Base-by-base conservation (phyloP, 179 eudicot genomes). In the Silene vulgaris region DNA sequence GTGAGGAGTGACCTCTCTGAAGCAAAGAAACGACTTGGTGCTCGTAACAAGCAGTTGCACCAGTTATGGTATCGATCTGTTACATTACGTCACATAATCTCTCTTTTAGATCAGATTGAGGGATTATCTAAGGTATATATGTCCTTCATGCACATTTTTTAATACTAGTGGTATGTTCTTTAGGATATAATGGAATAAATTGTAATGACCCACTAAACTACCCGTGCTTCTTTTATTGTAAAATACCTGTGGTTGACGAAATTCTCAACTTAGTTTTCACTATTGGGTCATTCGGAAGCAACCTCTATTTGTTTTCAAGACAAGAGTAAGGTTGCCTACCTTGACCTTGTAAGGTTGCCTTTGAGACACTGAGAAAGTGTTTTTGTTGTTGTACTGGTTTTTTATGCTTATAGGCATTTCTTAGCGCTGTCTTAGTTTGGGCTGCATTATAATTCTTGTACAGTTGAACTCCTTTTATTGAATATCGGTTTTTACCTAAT, bases 41-140 rank as follows among this genome's bases (percentile, higher is more conserved):
- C 96, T 66, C 91, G 96, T 76, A 96, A 90, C 84, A 93, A 88
- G 86, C 99, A 96, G 85, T 84, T 96, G 86, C 97, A 96, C 80
- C 99, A 96, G 84, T 82, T 96, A 67, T 93, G 98, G 97, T 96
- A 91, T 82, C 91, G 99, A 32, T 96, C 99, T 7, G 97, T 96
- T 76, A 96, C 99, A 64, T 81, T 96, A 82, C 93, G 99, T 11
- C 97, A 96, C 79, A 93, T 96, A 77, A 96, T 96, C 74, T 83
- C 99, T 69, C 86, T 96, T 78, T 82, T 96, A 80, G 97, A 96
- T 78, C 99, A 96, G 86, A 89, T 96, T 76, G 99, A 96, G 85
- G 91, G 93, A 76, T 86, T 96, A 81, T 88, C 99, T 52, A 91
- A 96, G 93, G 99, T 86, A 79, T 48, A 79, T 48, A 56, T 30